Base-by-base conservation (phyloP, 495 filamentous ascomycete species). In the Aspergillus kassunensis region DNA sequence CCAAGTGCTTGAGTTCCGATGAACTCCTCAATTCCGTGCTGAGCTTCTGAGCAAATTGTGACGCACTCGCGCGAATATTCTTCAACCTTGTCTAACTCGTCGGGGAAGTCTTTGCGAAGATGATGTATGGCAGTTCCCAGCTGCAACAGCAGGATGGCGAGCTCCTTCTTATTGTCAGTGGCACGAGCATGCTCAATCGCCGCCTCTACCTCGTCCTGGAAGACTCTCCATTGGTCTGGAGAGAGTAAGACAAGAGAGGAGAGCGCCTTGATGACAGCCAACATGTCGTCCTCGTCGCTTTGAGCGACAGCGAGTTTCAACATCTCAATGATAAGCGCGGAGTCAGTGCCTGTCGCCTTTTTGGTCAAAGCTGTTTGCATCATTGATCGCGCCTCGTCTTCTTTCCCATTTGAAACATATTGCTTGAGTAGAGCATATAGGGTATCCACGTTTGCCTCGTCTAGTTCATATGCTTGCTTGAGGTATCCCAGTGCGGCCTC, bases 101-200 rank as follows among this genome's bases (percentile, higher is more conserved):
- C 47, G 1, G 39, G 20, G 16, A 12, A 37, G 10, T 44, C 41
- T 36, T 31, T 20, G 10, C 41, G 41, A 13, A 51, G 35, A 16
- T 45, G 39, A 31, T 51, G 51, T 12, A 35, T 30, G 1, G 53
- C 44, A 20, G 10, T 51, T 4, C 53, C 53, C 24, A 56, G 21
- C 29, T 39, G 25, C 11, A 39, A 23, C 4, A 39, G 47, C 20
- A 51, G 16, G 7, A 39, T 25, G 13, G 53, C 36, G 42, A 56
- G 29, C 3, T 50, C 37, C 0, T 45, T 40, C 10, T n/a, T 6
- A 23, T 46, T 44, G 23, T 37, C 20, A n/a, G 49, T 47, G n/a
- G 30, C 21, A 5, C 46, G 46, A 12, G 39, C 30, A n/a, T 19
- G 37, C n/a, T 46, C 39, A 21, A 56, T 50, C 11, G 46, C 53